phyloP scores from a whole-genome alignment of 2,329 filamentous ascomycete species.

The Hypoxylon sp. region DNA sequence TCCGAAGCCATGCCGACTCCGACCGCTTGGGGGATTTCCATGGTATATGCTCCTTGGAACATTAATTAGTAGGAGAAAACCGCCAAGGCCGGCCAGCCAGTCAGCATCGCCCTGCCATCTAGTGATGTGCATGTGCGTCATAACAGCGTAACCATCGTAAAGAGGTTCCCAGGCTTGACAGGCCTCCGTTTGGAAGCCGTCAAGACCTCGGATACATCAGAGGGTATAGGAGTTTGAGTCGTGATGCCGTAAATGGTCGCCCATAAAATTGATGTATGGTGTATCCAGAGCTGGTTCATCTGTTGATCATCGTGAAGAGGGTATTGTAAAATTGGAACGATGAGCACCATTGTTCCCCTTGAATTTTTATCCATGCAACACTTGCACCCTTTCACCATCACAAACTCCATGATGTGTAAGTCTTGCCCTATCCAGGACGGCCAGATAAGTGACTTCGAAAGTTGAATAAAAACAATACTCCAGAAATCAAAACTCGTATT shows the following conservation, averaged over 20 bases:
- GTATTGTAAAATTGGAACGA: conserved; percentile 47
- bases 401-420: conserved; percentile 41
- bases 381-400: conserved; percentile 41
- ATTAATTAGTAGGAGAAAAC: conserved; percentile 46
- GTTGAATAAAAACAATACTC: conserved; percentile 40
- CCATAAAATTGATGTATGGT: conserved; percentile 53
- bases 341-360: conserved; percentile 40
- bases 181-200: conserved; percentile 36
- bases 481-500: conserved; percentile 49
- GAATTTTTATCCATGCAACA: conserved; percentile 40
- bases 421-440: conserved; percentile 42
- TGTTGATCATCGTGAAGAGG: conserved; percentile 50
- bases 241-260: conserved; percentile 54
- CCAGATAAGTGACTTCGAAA: conserved; percentile 33
- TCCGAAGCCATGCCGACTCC: conserved; percentile 40
- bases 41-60: conserved; percentile 42
- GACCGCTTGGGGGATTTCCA: conserved; percentile 37
- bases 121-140: conserved; percentile 53
- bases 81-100: conserved; percentile 40
- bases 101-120: conserved; percentile 48
- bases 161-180: conserved; percentile 45
- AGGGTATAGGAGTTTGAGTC: conserved; percentile 53
- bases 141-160: conserved; percentile 55
- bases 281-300: conserved; percentile 51
- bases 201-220: conserved; percentile 46